A percentile compares a stretch with the other conserved stretches of the same genome.
These are phyloP conservation scores for Sclerospora graminicola DNA, from an alignment of 352 stramenopile genomes.

Conservation along the genomic window DNA sequence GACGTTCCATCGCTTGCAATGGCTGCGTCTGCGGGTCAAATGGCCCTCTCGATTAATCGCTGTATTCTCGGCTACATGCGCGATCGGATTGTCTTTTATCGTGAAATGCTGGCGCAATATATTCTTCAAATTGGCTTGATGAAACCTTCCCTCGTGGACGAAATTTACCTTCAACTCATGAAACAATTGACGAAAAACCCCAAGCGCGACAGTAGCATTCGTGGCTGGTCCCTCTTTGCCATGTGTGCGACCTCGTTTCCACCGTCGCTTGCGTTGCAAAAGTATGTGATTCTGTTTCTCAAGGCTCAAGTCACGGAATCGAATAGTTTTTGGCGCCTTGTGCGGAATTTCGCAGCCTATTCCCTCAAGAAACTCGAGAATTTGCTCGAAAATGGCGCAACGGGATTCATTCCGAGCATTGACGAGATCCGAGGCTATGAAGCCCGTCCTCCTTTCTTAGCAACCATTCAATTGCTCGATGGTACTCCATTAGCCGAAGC, in stretches of 20 bases:
- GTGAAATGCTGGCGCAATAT: constrained; percentile 90
- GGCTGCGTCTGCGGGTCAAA: constrained; percentile 23
- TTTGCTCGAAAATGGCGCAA: constrained; percentile 75
- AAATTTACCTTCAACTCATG: constrained; percentile 91
- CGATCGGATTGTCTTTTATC: constrained; percentile 90
- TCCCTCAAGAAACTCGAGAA: constrained; percentile 88
- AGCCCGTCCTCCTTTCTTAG: constrained; percentile 87
- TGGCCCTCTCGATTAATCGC: constrained; percentile 85
- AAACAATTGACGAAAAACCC: constrained; percentile 91
- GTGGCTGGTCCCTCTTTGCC: constrained; percentile 89
- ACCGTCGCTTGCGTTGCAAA: constrained; percentile 78
- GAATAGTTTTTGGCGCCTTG: constrained; percentile 65
- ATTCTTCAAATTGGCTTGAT: constrained; percentile 88
- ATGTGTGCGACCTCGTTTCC: constrained; percentile 90
- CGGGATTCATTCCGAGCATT: constrained; percentile 90
- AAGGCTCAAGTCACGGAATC: constrained; percentile 62
- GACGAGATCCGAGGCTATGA: constrained; percentile 91
- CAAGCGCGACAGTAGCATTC: constrained; percentile 84
- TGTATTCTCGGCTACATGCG: constrained; percentile 92
- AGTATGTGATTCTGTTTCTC: constrained; percentile 88
- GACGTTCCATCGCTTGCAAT: constrained; percentile 15
- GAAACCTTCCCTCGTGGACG: constrained; percentile 82
- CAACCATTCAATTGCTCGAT: constrained; percentile 89
- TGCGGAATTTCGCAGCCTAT: constrained; percentile 87
- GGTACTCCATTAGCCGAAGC: constrained; percentile 85